Conservation (phyloP, 352 stramenopile species). For the Phytophthora brassicae region DNA sequence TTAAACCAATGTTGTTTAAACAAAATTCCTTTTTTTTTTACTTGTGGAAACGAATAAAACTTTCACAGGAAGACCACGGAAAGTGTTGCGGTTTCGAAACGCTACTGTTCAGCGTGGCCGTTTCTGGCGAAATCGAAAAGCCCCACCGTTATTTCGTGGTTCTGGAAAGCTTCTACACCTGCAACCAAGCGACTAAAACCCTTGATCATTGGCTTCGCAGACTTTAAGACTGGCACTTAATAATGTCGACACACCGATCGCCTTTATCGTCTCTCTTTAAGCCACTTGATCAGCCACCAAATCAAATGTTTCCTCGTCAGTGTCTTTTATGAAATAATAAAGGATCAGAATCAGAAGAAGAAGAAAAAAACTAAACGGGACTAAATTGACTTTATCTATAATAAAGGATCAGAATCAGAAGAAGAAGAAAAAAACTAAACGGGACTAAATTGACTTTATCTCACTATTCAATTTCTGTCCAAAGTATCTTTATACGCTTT, state of each 20-base stretch:
- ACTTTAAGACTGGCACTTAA: too few relatives aligned
- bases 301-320: too few relatives aligned
- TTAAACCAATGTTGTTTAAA: too few relatives aligned
- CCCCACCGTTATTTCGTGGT: constrained; percentile 13
- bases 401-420: too few relatives aligned
- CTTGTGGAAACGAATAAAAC: not conserved
- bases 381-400: constrained; percentile 25
- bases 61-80: not conserved
- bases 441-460: constrained; percentile 22
- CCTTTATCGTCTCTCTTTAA: too few relatives aligned
- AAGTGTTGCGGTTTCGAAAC: not conserved
- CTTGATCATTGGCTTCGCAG: too few relatives aligned
- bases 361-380: constrained; percentile 19
- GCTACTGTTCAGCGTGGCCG: constrained; percentile 1
- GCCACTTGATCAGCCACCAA: too few relatives aligned
- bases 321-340: too few relatives aligned
- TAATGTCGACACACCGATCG: too few relatives aligned
- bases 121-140: not conserved
- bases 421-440: constrained; percentile 19
- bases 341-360: too few relatives aligned
- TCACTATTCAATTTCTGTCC: constrained; percentile 11
- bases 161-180: constrained; percentile 4
- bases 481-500: constrained; percentile 9
- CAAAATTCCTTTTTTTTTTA: too few relatives aligned
- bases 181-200: constrained; percentile 3